phyloP scores from a whole-genome alignment of 352 stramenopile genomes.

The Pythium volutum region DNA sequence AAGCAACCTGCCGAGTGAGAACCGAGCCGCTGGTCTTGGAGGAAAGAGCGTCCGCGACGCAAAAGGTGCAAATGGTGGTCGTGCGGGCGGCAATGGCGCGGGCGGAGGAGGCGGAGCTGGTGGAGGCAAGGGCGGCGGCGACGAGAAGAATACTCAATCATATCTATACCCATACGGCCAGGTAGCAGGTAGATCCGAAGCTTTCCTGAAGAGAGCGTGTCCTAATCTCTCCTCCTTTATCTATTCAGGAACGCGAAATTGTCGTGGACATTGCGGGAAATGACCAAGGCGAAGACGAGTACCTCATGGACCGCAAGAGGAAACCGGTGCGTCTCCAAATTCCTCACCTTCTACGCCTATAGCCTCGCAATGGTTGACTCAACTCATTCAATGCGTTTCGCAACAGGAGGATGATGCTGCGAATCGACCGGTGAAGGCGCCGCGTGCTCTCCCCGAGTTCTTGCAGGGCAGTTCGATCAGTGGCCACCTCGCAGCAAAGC shows the following conservation, averaged over 20 bases:
- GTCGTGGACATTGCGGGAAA: slow-evolving; percentile 83
- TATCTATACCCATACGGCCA: slow-evolving; percentile 84
- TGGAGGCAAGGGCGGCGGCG: slow-evolving; percentile 33
- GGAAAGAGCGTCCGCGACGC: slow-evolving; percentile 53
- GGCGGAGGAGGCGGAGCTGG: slow-evolving; percentile 31
- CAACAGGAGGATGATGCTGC: slow-evolving; percentile 50
- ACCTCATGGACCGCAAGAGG: slow-evolving; percentile 66
- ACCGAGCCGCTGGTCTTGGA: slow-evolving; percentile 71
- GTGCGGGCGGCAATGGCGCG: slow-evolving; percentile 24
- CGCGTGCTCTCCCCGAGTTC: slow-evolving; percentile 72
- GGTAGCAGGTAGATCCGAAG: slow-evolving; percentile 19
- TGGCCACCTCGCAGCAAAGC: slow-evolving; percentile 82
- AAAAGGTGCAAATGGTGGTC: slow-evolving; percentile 37
- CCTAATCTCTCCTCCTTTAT: not conserved
- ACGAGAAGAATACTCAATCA: slow-evolving; percentile 70
- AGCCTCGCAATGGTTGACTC: not conserved
- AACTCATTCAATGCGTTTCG: not conserved
- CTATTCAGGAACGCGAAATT: slow-evolving; percentile 66
- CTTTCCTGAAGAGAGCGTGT: not conserved
- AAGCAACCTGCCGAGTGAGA: slow-evolving; percentile 84
- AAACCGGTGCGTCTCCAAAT: slow-evolving; percentile 38
- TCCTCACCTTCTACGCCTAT: not conserved
- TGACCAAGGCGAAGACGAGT: slow-evolving; percentile 75
- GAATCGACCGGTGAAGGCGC: slow-evolving; percentile 52
- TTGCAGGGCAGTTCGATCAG: slow-evolving; percentile 84